Evolutionary conservation across 2,329 filamentous ascomycete genomes (phyloP).

Genomic region (Aspergillus glaucus): DNA sequence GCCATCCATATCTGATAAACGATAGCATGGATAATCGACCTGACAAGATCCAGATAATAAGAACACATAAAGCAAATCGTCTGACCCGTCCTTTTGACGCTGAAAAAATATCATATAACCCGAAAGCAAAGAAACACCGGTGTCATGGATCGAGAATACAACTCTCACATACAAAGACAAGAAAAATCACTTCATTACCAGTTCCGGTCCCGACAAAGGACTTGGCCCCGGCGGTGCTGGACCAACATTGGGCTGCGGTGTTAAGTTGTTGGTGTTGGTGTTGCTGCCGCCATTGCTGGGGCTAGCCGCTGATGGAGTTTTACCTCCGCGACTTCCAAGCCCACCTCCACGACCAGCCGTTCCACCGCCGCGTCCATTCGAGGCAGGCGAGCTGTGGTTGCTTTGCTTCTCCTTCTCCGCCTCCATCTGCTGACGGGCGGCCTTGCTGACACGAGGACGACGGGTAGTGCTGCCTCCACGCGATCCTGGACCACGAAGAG

Average conservation of each 20-base stretch:
- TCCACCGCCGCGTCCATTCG: slow-evolving; percentile 24
- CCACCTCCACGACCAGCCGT: slow-evolving; percentile 21
- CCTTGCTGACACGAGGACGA: slow-evolving; percentile 81
- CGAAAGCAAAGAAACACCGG: neutral
- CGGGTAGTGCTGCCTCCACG: slow-evolving; percentile 67
- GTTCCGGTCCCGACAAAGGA: slow-evolving; percentile 19
- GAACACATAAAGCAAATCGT: too few species aligned
- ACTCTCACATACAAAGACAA: slow-evolving; percentile 2
- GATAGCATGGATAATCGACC: too few species aligned
- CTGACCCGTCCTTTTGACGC: neutral
- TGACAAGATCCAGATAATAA: too few species aligned
- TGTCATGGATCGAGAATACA: neutral
- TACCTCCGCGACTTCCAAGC: slow-evolving; percentile 21
- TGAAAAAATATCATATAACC: neutral
- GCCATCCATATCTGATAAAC: too few species aligned
- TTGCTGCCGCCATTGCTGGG: neutral
- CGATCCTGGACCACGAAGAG: slow-evolving; percentile 63
- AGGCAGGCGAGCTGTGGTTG: slow-evolving; percentile 21
- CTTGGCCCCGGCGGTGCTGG: slow-evolving; percentile 16
- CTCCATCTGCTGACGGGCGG: slow-evolving; percentile 73
- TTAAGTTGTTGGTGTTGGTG: slow-evolving; percentile 1
- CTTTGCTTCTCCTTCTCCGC: slow-evolving; percentile 74
- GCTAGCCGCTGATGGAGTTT: slow-evolving; percentile 19
- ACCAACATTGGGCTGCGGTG: slow-evolving; percentile 20
- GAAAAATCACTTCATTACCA: slow-evolving; percentile 22